A percentile compares a stretch with the other conserved stretches of the same genome.
Conservation (phyloP, 768 basidiomycete genomes). For the Auriscalpium microsporum region DNA sequence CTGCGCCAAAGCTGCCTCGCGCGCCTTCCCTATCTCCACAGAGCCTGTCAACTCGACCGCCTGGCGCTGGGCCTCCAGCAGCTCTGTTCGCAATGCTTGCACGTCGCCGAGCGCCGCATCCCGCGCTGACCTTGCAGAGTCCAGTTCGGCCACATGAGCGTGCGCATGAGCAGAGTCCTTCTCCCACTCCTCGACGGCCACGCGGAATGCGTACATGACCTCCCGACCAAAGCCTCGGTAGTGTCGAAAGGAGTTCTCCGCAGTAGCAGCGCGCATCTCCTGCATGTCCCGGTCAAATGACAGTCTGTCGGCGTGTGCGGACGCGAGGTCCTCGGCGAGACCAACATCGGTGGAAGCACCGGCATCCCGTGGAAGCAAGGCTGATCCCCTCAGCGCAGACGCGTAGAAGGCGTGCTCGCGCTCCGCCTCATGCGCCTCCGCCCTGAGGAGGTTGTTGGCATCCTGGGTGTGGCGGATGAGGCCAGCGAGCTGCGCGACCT, state of each 20-base stretch:
- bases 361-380: not conserved
- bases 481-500: slow-evolving; percentile 55
- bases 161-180: slow-evolving; percentile 8
- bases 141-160: slow-evolving; percentile 28
- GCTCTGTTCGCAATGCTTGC: slow-evolving; percentile 19
- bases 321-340: not conserved
- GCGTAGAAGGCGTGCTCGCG: slow-evolving; percentile 12
- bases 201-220: slow-evolving; percentile 9
- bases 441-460: slow-evolving; percentile 36
- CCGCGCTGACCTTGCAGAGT: slow-evolving; percentile 31
- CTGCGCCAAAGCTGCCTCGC: slow-evolving; percentile 21
- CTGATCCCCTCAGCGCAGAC: slow-evolving; percentile 1
- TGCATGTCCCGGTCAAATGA: not conserved
- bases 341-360: not conserved
- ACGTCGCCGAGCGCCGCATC: slow-evolving; percentile 36
- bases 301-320: not conserved
- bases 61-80: slow-evolving; percentile 14
- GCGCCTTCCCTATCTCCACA: slow-evolving; percentile 12
- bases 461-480: slow-evolving; percentile 52
- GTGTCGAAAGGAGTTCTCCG: not conserved
- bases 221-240: not conserved
- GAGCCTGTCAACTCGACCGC: slow-evolving; percentile 17
- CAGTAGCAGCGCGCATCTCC: too few relatives aligned
- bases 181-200: slow-evolving; percentile 13
- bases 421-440: slow-evolving; percentile 16